Evolutionary conservation across 2,329 filamentous ascomycete genomes (phyloP).

Genomic region (Fusarium hainanense): DNA sequence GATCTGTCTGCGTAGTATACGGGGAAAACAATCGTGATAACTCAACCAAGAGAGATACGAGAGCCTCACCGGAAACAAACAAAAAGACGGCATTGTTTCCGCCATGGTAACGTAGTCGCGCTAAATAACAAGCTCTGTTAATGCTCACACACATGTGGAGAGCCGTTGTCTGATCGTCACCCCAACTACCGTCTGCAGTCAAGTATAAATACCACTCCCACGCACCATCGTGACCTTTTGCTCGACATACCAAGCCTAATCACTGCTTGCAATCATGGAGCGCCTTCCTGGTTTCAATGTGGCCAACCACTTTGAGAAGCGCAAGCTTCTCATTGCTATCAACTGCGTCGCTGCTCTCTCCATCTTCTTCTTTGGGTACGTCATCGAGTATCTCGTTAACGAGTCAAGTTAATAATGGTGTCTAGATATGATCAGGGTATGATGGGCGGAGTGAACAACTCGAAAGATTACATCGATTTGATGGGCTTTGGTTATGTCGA

Average conservation of each 20-base stretch:
- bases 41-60: neutral
- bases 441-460: slow-evolving; percentile 41
- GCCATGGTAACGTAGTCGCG: neutral
- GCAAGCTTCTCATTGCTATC: slow-evolving; percentile 41
- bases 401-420: neutral
- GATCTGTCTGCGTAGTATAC: no score
- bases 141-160: slow-evolving; percentile 5
- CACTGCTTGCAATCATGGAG: slow-evolving; percentile 15
- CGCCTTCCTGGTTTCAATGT: slow-evolving; percentile 34
- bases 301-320: slow-evolving; percentile 41
- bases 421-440: slow-evolving; percentile 31
- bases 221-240: neutral
- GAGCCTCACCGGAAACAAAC: slow-evolving; percentile 17
- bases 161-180: slow-evolving; percentile 13
- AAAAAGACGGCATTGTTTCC: slow-evolving; percentile 6
- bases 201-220: slow-evolving; percentile 22
- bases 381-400: neutral
- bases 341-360: slow-evolving; percentile 40
- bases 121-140: neutral
- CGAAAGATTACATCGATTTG: slow-evolving; percentile 31
- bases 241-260: no score
- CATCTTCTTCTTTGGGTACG: slow-evolving; percentile 45
- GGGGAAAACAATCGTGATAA: neutral
- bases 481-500: slow-evolving; percentile 43
- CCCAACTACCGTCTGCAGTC: neutral